phyloP scores from a whole-genome alignment of 768 basidiomycete species.

The Holtermanniella nyarrowii region DNA sequence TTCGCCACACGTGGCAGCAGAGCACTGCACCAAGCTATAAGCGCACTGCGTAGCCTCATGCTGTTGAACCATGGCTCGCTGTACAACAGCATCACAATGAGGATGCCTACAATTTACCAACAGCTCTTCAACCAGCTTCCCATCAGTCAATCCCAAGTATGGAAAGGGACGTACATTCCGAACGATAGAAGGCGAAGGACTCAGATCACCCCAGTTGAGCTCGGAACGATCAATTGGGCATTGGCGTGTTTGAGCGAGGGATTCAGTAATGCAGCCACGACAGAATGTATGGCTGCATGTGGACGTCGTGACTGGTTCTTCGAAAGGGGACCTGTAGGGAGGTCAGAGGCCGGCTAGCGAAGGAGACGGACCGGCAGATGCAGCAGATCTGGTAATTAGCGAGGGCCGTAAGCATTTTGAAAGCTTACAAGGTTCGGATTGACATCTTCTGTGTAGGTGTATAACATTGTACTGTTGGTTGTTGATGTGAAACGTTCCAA shows the following conservation, averaged over 20 bases:
- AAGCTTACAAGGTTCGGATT: conserved; percentile 28
- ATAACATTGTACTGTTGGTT: too few species aligned
- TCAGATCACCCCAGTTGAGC: conserved; percentile 52
- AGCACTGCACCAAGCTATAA: not conserved
- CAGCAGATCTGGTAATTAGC: conserved; percentile 17
- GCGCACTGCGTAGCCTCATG: not conserved
- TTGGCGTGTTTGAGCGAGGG: conserved; percentile 56
- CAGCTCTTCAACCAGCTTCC: not conserved
- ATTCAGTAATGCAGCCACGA: conserved; percentile 62
- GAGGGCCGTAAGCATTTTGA: not conserved
- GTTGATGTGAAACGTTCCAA: too few species aligned
- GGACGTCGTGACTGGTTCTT: conserved; percentile 61
- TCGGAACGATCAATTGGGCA: conserved; percentile 78
- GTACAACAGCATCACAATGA: not conserved
- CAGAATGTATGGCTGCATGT: conserved; percentile 83
- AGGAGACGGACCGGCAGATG: conserved; percentile 25
- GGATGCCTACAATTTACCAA: not conserved
- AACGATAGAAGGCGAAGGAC: conserved; percentile 62
- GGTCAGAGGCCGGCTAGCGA: not conserved
- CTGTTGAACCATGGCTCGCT: not conserved
- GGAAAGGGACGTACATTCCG: conserved; percentile 51
- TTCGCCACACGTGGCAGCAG: not conserved
- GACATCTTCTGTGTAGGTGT: conserved; percentile 22
- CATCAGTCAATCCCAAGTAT: not conserved
- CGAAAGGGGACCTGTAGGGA: conserved; percentile 54